Base-by-base conservation (phyloP, 2,329 filamentous ascomycete genomes). In the Xylaria sp. region DNA sequence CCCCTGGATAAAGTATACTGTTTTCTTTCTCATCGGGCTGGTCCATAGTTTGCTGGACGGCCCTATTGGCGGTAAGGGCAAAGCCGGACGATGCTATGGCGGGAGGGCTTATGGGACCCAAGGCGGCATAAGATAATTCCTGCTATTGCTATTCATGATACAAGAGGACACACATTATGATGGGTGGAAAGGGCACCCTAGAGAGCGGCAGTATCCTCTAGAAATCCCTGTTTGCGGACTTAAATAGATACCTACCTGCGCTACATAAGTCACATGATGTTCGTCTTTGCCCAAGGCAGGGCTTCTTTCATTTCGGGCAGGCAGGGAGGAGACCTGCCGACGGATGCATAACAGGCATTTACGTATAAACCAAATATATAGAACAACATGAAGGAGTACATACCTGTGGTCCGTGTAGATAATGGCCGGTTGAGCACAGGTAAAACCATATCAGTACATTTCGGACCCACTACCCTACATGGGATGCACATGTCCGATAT, bases 1-100 rank as follows among this genome's bases (percentile, higher is more conserved):
- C 44, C 54, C 54, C 52, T 68, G 50, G 65, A 65, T 66, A 65
- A 54, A 66, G 64, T 54, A 67, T 67, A 67, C 44, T 65, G 5
- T 51, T 50, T 20, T 31, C 15, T 12, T 34, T 56, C 62, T 66
- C 15, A 31, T 28, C 31, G 46, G 23, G 20, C 12, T 51, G 20
- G 65, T 66, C 28, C 20, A 52, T 56, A 18, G 18, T 39, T 44
- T 37, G 23, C 34, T 31, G 23, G 44, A 37, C 18, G n/a, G 34
- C 34, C 48, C 48, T 41, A 58, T 37, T 39, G n/a, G 52, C 44
- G 34, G 62, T 39, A 44, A 37, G 20, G 56, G 68, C 44, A 50
- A 23, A 39, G 50, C 23, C 52, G 44, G 37, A 59, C 58, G 15
- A 54, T 41, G 51, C 18, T 31, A 63, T 59, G 44, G 31, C 48